These are phyloP conservation scores for Massarina eburnea DNA, from an alignment of 2,329 filamentous ascomycete genomes.

Conservation along the genomic window DNA sequence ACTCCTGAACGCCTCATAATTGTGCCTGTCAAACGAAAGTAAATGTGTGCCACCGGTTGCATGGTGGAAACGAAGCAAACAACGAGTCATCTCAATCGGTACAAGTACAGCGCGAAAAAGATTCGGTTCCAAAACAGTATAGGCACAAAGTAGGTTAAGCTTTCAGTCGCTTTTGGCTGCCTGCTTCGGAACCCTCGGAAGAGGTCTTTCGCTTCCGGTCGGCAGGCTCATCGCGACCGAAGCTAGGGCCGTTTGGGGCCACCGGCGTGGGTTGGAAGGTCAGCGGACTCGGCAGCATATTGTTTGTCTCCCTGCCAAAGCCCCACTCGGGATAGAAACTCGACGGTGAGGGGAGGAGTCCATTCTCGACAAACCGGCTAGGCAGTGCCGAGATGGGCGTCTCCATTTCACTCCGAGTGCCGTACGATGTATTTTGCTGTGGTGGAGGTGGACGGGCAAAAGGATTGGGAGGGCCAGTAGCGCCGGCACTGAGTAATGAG, in stretches of 20 bases:
- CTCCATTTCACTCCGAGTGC: slow-evolving; percentile 53
- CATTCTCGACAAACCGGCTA: slow-evolving; percentile 84
- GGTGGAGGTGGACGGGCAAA: slow-evolving; percentile 87
- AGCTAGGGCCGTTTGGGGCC: slow-evolving; percentile 47
- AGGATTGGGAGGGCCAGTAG: slow-evolving; percentile 89
- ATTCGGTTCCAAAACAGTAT: not conserved
- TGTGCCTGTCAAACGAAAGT: slow-evolving; percentile 5
- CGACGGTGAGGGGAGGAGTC: slow-evolving; percentile 85
- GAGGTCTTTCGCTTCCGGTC: slow-evolving; percentile 46
- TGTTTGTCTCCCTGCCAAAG: slow-evolving; percentile 76
- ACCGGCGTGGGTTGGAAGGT: slow-evolving; percentile 81
- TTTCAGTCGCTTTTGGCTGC: slow-evolving; percentile 41
- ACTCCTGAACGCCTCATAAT: slow-evolving; percentile 6
- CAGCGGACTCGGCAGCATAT: slow-evolving; percentile 87
- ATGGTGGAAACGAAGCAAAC: not conserved
- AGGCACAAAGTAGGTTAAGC: slow-evolving; percentile 18
- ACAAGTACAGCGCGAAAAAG: slow-evolving; percentile 2
- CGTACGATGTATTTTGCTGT: slow-evolving; percentile 53
- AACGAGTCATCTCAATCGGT: not conserved
- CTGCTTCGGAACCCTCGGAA: slow-evolving; percentile 41
- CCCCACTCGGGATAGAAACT: slow-evolving; percentile 94
- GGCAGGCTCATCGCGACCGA: slow-evolving; percentile 45
- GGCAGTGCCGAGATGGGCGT: slow-evolving; percentile 94
- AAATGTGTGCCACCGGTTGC: not conserved
- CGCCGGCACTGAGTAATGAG: slow-evolving; percentile 83